phyloP scores from a whole-genome alignment of 371 early-diverging fungal species.

The Umbelopsis sp. region DNA sequence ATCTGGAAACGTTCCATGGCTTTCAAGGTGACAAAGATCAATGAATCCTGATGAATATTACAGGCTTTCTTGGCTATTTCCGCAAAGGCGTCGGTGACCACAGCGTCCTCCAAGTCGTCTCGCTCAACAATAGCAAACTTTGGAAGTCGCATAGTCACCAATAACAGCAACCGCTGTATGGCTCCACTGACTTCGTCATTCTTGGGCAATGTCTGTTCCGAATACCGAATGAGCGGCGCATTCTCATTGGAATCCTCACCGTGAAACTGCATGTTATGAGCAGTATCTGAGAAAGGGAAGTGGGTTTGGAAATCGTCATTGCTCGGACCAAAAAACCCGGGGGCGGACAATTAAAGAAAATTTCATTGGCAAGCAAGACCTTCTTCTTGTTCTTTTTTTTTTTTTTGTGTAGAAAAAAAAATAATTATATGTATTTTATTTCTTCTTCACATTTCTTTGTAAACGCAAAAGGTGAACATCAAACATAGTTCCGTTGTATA shows the following conservation, averaged over 20 bases:
- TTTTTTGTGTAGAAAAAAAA: no score
- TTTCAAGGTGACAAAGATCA: constrained; percentile 6
- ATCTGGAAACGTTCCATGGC: constrained; percentile 12
- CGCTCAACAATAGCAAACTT: constrained; percentile 15
- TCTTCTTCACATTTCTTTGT: no score
- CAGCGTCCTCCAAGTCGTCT: constrained; percentile 11
- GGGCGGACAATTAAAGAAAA: no score
- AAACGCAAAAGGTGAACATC: no score
- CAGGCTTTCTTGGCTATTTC: constrained; percentile 5
- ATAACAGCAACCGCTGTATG: background rate
- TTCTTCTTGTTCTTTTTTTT: no score
- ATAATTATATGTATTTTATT: no score
- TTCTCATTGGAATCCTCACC: background rate
- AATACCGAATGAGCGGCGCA: background rate
- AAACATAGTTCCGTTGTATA: no score
- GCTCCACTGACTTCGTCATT: background rate
- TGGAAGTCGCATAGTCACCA: constrained; percentile 12
- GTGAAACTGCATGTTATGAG: background rate
- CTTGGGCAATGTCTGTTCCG: background rate
- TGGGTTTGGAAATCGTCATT: background rate
- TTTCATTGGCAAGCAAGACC: no score
- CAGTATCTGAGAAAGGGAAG: background rate
- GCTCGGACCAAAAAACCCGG: no score
- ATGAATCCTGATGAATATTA: background rate
- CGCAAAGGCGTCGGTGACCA: constrained; percentile 1